phyloP scores from a whole-genome alignment of 305 asterid genomes.

The Nicotiana rustica region DNA sequence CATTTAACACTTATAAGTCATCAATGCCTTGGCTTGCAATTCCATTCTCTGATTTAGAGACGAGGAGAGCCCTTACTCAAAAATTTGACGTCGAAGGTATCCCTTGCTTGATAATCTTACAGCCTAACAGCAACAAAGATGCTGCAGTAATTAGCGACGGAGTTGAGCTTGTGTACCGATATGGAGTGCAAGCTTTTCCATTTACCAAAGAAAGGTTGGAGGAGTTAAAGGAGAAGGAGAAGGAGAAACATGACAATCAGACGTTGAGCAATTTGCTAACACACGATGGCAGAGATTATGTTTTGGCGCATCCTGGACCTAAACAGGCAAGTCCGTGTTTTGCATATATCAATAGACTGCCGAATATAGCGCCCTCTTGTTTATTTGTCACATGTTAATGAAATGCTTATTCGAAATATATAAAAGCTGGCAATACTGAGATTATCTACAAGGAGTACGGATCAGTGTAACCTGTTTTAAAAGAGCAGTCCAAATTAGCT shows the following conservation, averaged over 20 bases:
- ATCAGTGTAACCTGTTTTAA: not conserved
- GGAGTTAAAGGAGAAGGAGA: constrained; percentile 58
- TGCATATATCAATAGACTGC: not conserved
- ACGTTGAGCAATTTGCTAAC: constrained; percentile 52
- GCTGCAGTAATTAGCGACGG: constrained; percentile 46
- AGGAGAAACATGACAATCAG: constrained; percentile 60
- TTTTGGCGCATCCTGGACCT: constrained; percentile 47
- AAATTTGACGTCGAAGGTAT: constrained; percentile 66
- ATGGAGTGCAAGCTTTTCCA: constrained; percentile 66
- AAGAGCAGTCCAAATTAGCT: not conserved
- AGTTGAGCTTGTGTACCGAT: constrained; percentile 61
- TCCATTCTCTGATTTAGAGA: constrained; percentile 65
- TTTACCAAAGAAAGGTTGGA: constrained; percentile 59
- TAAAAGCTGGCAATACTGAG: not conserved
- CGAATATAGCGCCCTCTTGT: not conserved
- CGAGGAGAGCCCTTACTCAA: constrained; percentile 52
- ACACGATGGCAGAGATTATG: constrained; percentile 51
- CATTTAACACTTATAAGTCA: constrained; percentile 53
- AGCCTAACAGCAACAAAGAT: constrained; percentile 40
- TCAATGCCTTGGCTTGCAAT: constrained; percentile 79
- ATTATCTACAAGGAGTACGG: too few species aligned
- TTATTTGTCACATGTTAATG: not conserved
- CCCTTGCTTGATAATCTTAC: constrained; percentile 60
- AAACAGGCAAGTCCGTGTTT: constrained; percentile 48
- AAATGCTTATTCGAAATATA: not conserved